Evolutionary conservation across 768 basidiomycete genomes (phyloP), one percentile per base, ranked within the genome.

Genomic region (Lepiota brunneoincarnata): DNA sequence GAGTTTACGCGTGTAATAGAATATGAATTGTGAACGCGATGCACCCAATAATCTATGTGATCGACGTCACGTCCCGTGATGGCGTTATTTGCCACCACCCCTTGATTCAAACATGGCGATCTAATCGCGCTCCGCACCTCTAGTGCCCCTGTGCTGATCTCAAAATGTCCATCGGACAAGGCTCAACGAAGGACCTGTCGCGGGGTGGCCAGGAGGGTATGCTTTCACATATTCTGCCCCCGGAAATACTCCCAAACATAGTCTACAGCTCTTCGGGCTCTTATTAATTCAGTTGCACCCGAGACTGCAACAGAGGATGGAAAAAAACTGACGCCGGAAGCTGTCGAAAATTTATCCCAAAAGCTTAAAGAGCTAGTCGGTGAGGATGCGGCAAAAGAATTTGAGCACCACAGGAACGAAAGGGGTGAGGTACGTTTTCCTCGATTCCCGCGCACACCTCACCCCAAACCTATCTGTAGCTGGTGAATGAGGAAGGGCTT

Each of bases 401-500:
- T 63, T 45, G 61, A 67, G 6, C 71, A 72, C 47, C 69, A 57
- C 47, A 72, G 72, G 50, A 78, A 82, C 54, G 80, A 79, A 67
- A 75, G 74, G 68, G 81, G 80, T 75, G 82, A 89, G 80, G 89
- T 88, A 73, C 60, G 80, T 50, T 60, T 12, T 47, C 56, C 49
- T 35, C 37, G n/a, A 42, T 49, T 53, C n/a, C 55, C 55, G 45
- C 31, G 49, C 59, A 42, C 55, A 28, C 58, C 59, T 59, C 60
- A 64, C 57, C 49, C 57, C 63, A 58, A 47, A 63, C 46, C 55
- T 12, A 26, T 35, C 57, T 61, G 6, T 56, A 91, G 89, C 73
- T 86, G 49, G 60, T 86, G 37, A 88, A 87, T 61, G 87, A 90
- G 61, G 89, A 92, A 44, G 89, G 88, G 2, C 78, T 89, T 36